Evolutionary conservation across 2,329 filamentous ascomycete genomes (phyloP), one percentile per base, ranked within the genome.

Genomic region (Ustilaginoidea virens): DNA sequence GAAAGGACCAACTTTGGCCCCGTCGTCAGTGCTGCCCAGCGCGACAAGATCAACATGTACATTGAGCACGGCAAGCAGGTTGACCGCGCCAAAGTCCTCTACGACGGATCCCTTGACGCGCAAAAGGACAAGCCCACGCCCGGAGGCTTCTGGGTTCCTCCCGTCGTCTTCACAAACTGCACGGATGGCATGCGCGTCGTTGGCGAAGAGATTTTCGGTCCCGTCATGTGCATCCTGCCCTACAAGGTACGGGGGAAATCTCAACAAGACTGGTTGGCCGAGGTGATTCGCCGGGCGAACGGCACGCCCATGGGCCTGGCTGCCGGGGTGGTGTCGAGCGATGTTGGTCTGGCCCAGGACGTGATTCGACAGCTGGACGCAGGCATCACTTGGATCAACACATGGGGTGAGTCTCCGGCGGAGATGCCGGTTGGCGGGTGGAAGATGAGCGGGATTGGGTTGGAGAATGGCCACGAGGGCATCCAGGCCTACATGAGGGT

Each of bases 341-440:
- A 92, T 39, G 52, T 92, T 29, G 77, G 80, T 41, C 47, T 66
- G 27, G 83, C 80, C 31, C 81, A 92, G 44, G 60, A 68, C 24
- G 68, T 87, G 1, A 63, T 87, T 23, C 64, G 68, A 15, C 64
- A 70, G 44, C 58, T 92, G 5, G 67, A 92, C 46, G 82, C 82
- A 0, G 83, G 83, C 19, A 92, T 92, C 44, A 92, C 81, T 1
- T 92, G 83, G 83, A 66, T 92, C 29, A 92, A 92, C 51, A 85
- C 80, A 0, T 92, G 85, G 85, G 83, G 85, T n/a, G 83, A 92
- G 58, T 77, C 69, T 27, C 83, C 83, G 0, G 81, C 85, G 0
- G 83, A 92, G 60, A 92, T 92, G 85, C 78, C 79, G 3, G 83
- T 92, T 0, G 83, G 83, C 7, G 83, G 83, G 0, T 92, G 83